phyloP scores from a whole-genome alignment of 805 yeast species.

The Monosporozyma solicola region DNA sequence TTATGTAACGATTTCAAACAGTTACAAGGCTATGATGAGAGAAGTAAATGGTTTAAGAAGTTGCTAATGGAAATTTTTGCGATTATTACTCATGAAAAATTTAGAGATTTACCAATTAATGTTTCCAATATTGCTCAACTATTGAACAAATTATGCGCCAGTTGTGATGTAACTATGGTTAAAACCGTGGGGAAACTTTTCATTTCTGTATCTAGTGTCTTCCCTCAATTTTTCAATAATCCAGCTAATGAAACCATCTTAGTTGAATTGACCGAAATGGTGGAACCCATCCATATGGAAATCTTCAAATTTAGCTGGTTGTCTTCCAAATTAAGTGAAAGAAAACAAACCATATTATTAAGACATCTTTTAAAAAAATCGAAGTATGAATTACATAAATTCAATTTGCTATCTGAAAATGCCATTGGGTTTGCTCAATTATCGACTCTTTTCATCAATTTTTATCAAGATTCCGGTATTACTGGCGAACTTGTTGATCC shows the following conservation, averaged over 20 bases:
- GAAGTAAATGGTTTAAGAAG: slow-evolving; percentile 17
- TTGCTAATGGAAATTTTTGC: slow-evolving; percentile 13
- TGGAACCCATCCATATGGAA: slow-evolving; percentile 12
- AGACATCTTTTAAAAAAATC: slow-evolving; percentile 23
- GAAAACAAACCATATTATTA: slow-evolving; percentile 16
- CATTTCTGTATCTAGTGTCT: slow-evolving; percentile 12
- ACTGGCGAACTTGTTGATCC: slow-evolving; percentile 33
- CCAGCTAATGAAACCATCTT: slow-evolving; percentile 15
- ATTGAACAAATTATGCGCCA: slow-evolving; percentile 4
- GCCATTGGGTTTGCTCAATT: slow-evolving; percentile 70
- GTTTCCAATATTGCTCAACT: slow-evolving; percentile 6
- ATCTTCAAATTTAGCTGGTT: slow-evolving; percentile 25
- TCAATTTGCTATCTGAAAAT: slow-evolving; percentile 63
- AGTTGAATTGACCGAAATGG: slow-evolving; percentile 10
- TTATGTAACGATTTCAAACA: slow-evolving; percentile 8
- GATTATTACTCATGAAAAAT: slow-evolving; percentile 5
- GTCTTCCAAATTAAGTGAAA: slow-evolving; percentile 22
- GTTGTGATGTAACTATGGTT: neutral
- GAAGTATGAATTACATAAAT: slow-evolving; percentile 41
- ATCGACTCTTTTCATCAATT: slow-evolving; percentile 38
- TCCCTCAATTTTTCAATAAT: slow-evolving; percentile 7
- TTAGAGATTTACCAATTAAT: neutral
- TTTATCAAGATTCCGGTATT: slow-evolving; percentile 36
- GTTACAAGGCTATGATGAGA: slow-evolving; percentile 11
- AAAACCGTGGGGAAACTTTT: slow-evolving; percentile 18